phyloP scores from a whole-genome alignment of 2,329 filamentous ascomycete genomes.

The Cercospora zeina region DNA sequence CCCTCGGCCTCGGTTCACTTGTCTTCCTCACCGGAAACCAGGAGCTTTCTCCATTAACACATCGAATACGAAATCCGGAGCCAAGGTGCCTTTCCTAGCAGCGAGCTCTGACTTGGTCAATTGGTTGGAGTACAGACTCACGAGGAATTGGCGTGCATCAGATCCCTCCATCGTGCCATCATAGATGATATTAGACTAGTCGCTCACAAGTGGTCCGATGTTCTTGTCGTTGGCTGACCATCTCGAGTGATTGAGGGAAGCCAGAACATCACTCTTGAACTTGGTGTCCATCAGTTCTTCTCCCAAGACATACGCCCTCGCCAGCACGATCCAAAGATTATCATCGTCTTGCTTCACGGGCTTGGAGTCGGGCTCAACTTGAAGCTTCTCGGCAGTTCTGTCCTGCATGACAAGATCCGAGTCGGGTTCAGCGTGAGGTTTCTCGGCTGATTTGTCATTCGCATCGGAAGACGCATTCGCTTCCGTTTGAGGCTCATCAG shows the following conservation, averaged over 20 bases:
- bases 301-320: slow-evolving; percentile 4
- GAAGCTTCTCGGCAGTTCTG: neutral
- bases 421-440: neutral
- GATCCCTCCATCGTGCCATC: neutral
- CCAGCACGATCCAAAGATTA: neutral
- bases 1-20: too few relatives aligned
- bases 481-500: neutral
- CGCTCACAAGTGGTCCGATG: neutral
- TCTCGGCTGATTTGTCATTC: neutral
- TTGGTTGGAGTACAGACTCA: neutral
- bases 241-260: neutral
- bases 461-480: too few relatives aligned
- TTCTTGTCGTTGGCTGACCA: neutral
- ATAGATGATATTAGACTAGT: slow-evolving; percentile 8
- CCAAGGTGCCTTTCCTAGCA: neutral
- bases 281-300: slow-evolving; percentile 3
- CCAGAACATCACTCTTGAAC: neutral
- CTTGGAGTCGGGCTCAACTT: neutral
- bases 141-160: neutral
- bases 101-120: neutral
- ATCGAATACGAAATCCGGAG: neutral
- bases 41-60: neutral
- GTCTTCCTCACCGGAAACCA: too few relatives aligned
- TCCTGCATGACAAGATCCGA: neutral
- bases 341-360: neutral